Base-by-base conservation (phyloP, 768 basidiomycete genomes). In the Suillus cothurnatus region DNA sequence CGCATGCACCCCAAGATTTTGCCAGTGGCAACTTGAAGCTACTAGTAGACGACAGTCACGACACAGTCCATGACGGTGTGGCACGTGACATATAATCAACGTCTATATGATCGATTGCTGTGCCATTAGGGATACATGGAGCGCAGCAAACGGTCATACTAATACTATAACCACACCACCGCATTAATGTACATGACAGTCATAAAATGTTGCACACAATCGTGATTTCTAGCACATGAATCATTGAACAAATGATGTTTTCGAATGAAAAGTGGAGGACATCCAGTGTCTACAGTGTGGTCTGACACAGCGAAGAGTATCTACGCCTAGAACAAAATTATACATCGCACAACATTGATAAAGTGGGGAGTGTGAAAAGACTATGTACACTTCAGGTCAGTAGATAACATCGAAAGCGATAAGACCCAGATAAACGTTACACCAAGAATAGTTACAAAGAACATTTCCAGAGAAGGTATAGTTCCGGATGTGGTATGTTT, bases 401-500 rank as follows among this genome's bases (percentile, higher is more conserved):
- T 41, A 59, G 19, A 59, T 21, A 41, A 59, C 39, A 59, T 59
- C 3, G 19, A 21, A 12, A 59, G 28, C 28, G 12, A 41, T 59
- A 59, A 41, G 26, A 59, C 58, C 53, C 53, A 59, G 28, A 11
- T 41, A 59, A 41, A 41, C 28, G 41, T 28, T 31, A 59, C 38
- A 58, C 36, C n/a, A 15, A 58, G 36, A 58, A 58, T 58, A 26
- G 23, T 38, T 36, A 59, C 39, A 41, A 59, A 41, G 58, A 41
- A 59, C 5, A 31, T 43, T 28, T 39, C 19, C 39, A 59, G 39
- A 41, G 58, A 39, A 58, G 58, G 58, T 59, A 59, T 59, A 41
- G 58, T 59, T 59, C 36, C 38, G 28, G 38, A 19, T 59, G 26
- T 59, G 31, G 26, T 21, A 41, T 59, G 58, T 21, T 17, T 23